A percentile compares a stretch with the other conserved stretches of the same genome.
Evolutionary conservation across 2,329 filamentous ascomycete genomes (phyloP).

Genomic region (Penicillium expansum): DNA sequence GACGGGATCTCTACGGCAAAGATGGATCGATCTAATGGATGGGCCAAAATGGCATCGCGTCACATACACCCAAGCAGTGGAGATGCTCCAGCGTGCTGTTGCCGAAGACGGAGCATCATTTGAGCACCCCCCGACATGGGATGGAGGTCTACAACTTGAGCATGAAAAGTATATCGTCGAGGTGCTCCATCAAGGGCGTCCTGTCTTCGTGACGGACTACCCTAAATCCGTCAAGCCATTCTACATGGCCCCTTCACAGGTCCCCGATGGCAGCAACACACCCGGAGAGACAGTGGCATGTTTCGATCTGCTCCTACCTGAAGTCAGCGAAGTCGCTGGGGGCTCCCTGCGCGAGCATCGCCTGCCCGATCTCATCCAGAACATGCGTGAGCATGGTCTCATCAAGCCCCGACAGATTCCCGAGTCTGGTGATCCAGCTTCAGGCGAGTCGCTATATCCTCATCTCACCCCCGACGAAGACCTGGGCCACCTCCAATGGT

Average conservation of each 20-base stretch:
- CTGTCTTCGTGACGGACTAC: slow-evolving; percentile 91
- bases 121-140: slow-evolving; percentile 66
- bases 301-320: slow-evolving; percentile 85
- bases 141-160: slow-evolving; percentile 76
- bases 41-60: slow-evolving; percentile 69
- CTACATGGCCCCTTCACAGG: slow-evolving; percentile 67
- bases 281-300: slow-evolving; percentile 67
- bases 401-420: slow-evolving; percentile 33
- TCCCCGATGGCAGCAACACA: slow-evolving; percentile 6
- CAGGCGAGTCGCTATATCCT: slow-evolving; percentile 32
- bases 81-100: slow-evolving; percentile 61
- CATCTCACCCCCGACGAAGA: slow-evolving; percentile 40
- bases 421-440: slow-evolving; percentile 18
- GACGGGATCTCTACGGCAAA: slow-evolving; percentile 53
- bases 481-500: slow-evolving; percentile 69
- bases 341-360: slow-evolving; percentile 88
- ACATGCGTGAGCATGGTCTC: slow-evolving; percentile 69
- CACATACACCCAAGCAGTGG: slow-evolving; percentile 76
- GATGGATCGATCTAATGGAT: slow-evolving; percentile 69
- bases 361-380: slow-evolving; percentile 61
- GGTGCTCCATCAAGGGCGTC: slow-evolving; percentile 60
- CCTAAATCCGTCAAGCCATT: slow-evolving; percentile 89
- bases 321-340: slow-evolving; percentile 81
- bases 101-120: slow-evolving; percentile 56
- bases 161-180: slow-evolving; percentile 87